Base-by-base conservation (phyloP, 352 stramenopile genomes). In the Globisporangium spiculum region DNA sequence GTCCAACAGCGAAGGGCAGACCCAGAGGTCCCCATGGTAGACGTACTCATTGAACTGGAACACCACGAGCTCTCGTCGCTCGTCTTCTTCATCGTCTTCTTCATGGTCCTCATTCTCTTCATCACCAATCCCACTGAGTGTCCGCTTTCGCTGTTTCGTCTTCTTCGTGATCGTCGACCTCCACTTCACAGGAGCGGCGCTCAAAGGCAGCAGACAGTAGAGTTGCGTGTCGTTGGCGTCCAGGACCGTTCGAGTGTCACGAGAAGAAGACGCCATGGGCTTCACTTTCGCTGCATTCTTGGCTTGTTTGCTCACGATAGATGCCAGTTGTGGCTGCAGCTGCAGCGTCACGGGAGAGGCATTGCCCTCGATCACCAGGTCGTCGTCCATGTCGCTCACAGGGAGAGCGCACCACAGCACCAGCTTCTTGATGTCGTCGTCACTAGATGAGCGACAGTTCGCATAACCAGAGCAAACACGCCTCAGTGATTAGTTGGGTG, bases 21-120 rank as follows among this genome's bases (percentile, higher is more conserved):
- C 36, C 14, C 64, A 65, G 16, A 77, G 63, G 6, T 62, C 72
- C 2, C 83, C 81, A 10, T 77, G 67, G 52, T 91, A 91, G 1
- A 86, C 67, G 66, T 79, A 90, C 64, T 88, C 64, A 58, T 89
- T 86, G 71, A 91, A 89, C 56, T 88, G 79, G 64, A 91, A 91
- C 1, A 91, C 72, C 0, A 89, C 83, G 16, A 72, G 68, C 18
- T 78, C 71, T 8, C 74, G 64, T 3, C 76, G 55, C 20, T 76
- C 65, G 4, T 66, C 65, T 3, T 81, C 74, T 5, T 65, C 67
- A 2, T 81, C 71, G 36, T 41, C 10, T 41, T 41, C 36, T 12
- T 41, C 14, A 41, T 41, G 9, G 16, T 67, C 67, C 3, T 75
- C 57, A 16, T 69, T 10, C 59, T 60, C 20, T 60, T 69, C 8